Conservation (phyloP, 192 early-diverging fungal species). For the Coemansia sp. region DNA sequence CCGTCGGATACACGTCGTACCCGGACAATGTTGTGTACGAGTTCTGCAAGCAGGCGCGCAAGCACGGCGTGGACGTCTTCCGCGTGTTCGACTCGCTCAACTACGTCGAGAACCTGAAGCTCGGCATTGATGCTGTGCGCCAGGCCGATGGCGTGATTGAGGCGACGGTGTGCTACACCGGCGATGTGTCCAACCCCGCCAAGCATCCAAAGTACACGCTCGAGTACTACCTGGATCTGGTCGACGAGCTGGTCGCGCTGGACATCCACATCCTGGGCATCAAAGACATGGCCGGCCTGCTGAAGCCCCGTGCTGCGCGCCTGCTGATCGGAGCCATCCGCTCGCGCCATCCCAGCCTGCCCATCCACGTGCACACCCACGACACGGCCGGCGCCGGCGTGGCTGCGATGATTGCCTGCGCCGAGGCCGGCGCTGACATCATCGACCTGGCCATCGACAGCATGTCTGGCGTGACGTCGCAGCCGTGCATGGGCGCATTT, state of each 20-base stretch:
- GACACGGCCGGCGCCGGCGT: conserved; percentile 97
- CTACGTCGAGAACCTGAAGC: conserved; percentile 92
- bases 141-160: conserved; percentile 93
- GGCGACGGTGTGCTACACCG: conserved; percentile 88
- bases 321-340: conserved; percentile 87
- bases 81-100: conserved; percentile 98
- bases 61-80: conserved; percentile 93
- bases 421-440: conserved; percentile 90
- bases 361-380: conserved; percentile 96
- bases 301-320: conserved; percentile 88
- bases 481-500: conserved; percentile 96
- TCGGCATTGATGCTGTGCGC: conserved; percentile 91
- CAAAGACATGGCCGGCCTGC: conserved; percentile 96
- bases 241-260: conserved; percentile 80
- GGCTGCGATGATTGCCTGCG: conserved; percentile 89
- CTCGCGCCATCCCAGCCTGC: conserved; percentile 79
- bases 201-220: conserved; percentile 80
- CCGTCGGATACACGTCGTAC: conserved; percentile 96
- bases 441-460: conserved; percentile 90
- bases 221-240: conserved; percentile 89
- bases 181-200: conserved; percentile 85
- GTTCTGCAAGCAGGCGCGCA: conserved; percentile 88
- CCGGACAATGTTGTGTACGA: conserved; percentile 97
- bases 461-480: conserved; percentile 95
- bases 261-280: conserved; percentile 92